Conservation (phyloP, 139 green algal genomes). For the Dunaliella sp. region DNA sequence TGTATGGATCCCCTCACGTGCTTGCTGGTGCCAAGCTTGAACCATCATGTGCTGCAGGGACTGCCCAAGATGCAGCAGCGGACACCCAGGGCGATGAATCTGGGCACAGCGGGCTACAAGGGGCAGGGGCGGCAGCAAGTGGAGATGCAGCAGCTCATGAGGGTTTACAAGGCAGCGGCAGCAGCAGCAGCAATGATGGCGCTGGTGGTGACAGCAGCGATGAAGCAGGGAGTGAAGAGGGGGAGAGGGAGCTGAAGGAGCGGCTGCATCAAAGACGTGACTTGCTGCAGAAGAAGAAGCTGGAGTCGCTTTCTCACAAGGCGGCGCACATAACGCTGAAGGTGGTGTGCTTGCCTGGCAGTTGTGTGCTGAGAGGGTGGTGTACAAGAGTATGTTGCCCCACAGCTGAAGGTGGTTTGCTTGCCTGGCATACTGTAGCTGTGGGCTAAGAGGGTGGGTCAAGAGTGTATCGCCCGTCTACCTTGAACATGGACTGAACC, state of each 20-base stretch:
- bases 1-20: too few species aligned
- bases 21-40: too few species aligned
- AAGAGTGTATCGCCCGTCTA: too few species aligned
- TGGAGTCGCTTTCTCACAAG: not conserved
- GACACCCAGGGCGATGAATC: slow-evolving; percentile 5
- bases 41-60: too few species aligned
- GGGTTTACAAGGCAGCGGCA: too few species aligned
- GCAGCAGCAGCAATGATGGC: not conserved
- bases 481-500: too few species aligned
- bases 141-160: not conserved
- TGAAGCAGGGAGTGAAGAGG: not conserved
- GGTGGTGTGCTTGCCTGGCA: too few species aligned
- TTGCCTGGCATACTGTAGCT: not conserved
- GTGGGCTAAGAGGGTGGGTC: too few species aligned
- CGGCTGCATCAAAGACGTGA: not conserved
- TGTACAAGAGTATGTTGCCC: too few species aligned
- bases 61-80: slow-evolving; percentile 12
- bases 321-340: not conserved
- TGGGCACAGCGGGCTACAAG: not conserved
- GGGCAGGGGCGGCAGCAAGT: slow-evolving; percentile 16
- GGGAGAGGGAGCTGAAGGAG: not conserved
- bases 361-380: too few species aligned
- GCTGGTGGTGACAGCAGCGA: not conserved
- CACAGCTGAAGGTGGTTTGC: not conserved
- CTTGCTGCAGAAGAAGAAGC: too few species aligned